Evolutionary conservation across 352 stramenopile species (phyloP).

Genomic region (Phytophthora pistaciae): DNA sequence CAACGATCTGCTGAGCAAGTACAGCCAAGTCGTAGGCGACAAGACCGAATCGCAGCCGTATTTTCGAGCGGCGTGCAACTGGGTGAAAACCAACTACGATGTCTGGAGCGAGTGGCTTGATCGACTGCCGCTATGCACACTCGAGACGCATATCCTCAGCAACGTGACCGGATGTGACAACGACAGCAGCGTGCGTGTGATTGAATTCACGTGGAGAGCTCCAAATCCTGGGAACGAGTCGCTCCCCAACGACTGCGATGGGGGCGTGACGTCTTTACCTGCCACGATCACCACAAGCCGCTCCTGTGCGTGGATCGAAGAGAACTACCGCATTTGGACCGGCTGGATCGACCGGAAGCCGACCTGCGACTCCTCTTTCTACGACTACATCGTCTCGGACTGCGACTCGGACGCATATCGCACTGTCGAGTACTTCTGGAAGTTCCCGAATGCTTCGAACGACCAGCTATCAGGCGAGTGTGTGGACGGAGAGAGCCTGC

Average conservation of each 20-base stretch:
- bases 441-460: slow-evolving; percentile 33
- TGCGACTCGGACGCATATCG: slow-evolving; percentile 42
- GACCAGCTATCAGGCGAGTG: slow-evolving; percentile 39
- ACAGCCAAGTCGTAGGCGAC: slow-evolving; percentile 14
- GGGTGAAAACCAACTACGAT: slow-evolving; percentile 61
- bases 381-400: slow-evolving; percentile 43
- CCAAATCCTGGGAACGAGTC: slow-evolving; percentile 46
- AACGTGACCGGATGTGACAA: slow-evolving; percentile 38
- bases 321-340: slow-evolving; percentile 33
- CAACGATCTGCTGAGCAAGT: slow-evolving; percentile 44
- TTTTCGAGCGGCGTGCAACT: slow-evolving; percentile 58
- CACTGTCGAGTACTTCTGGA: slow-evolving; percentile 47
- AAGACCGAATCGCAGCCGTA: slow-evolving; percentile 28
- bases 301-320: slow-evolving; percentile 55
- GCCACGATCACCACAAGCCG: slow-evolving; percentile 42
- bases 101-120: slow-evolving; percentile 58
- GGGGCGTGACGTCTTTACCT: slow-evolving; percentile 37
- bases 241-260: slow-evolving; percentile 56
- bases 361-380: slow-evolving; percentile 52
- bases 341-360: slow-evolving; percentile 45
- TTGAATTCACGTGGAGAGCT: slow-evolving; percentile 50
- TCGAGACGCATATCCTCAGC: slow-evolving; percentile 42
- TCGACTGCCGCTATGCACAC: slow-evolving; percentile 42
- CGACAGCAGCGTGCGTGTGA: slow-evolving; percentile 11
- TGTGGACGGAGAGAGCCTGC: slow-evolving; percentile 22